Evolutionary conservation across 345 rosid genomes (phyloP).

Genomic region (Eutrema heterophyllum): DNA sequence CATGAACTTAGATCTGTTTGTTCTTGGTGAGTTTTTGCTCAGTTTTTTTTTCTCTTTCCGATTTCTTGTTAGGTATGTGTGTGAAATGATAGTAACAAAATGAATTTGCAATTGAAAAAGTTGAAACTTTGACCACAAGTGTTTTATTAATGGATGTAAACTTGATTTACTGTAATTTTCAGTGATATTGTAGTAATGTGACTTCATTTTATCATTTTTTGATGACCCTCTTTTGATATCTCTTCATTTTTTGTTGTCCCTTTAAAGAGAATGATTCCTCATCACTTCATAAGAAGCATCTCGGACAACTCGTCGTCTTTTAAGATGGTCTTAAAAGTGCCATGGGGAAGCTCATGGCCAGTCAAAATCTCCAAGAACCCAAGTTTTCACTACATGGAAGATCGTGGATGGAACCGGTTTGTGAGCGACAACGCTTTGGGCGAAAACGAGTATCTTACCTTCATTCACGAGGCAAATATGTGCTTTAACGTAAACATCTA

Average conservation of each 20-base stretch:
- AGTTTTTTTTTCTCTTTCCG: not conserved
- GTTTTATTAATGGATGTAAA: too few species aligned
- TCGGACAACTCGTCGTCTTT: not conserved
- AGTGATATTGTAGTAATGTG: not conserved
- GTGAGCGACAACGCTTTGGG: conserved; percentile 19
- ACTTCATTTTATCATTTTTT: not conserved
- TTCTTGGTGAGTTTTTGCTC: not conserved
- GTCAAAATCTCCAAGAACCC: conserved; percentile 9
- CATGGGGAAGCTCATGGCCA: conserved; percentile 29
- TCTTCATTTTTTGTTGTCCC: not conserved
- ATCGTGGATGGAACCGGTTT: conserved; percentile 20
- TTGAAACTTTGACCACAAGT: too few species aligned
- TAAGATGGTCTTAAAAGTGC: conserved; percentile 16
- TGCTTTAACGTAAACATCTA: conserved; percentile 9
- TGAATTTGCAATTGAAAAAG: too few species aligned
- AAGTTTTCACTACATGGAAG: conserved; percentile 21
- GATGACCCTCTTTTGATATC: not conserved
- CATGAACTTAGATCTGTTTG: not conserved
- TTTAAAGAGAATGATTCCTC: conserved; percentile 26
- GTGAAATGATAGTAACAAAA: not conserved
- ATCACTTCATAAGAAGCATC: not conserved
- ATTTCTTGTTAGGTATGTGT: not conserved
- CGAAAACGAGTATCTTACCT: conserved; percentile 19
- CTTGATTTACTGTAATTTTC: not conserved
- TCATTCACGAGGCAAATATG: conserved; percentile 9